These are phyloP conservation scores for Phycomyces blakesleeanus DNA, from an alignment of 192 early-diverging fungal genomes.

Conservation along the genomic window DNA sequence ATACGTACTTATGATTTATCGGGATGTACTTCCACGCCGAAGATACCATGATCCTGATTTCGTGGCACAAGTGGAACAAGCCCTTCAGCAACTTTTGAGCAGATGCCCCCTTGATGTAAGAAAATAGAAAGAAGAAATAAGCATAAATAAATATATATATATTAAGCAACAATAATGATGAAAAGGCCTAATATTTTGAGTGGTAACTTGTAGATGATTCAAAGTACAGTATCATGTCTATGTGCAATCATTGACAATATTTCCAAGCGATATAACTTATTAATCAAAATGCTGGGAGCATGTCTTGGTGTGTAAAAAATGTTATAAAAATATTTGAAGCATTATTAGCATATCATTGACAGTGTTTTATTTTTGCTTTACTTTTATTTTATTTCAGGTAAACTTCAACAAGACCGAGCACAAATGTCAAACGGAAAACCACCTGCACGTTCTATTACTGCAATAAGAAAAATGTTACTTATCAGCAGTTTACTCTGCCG, in stretches of 20 bases:
- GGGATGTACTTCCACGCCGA: conserved; percentile 46
- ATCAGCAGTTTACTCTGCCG: conserved; percentile 70
- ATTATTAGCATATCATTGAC: neutral
- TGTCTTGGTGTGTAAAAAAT: conserved; percentile 30
- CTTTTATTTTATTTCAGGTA: conserved; percentile 18
- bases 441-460: conserved; percentile 35
- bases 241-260: conserved; percentile 62
- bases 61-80: conserved; percentile 52
- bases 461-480: conserved; percentile 65
- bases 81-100: conserved; percentile 55
- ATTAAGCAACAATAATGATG: neutral
- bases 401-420: conserved; percentile 47
- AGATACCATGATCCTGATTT: conserved; percentile 52
- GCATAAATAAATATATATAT: neutral
- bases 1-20: conserved; percentile 51
- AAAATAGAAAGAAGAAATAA: neutral
- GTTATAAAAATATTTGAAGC: neutral
- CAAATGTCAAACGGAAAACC: conserved; percentile 28
- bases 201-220: conserved; percentile 46
- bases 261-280: conserved; percentile 44
- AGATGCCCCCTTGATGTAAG: conserved; percentile 18
- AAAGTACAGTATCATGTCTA: conserved; percentile 67
- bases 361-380: too few species aligned
- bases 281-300: conserved; percentile 46
- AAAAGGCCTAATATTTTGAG: neutral